Evolutionary conservation across 192 early-diverging fungal species (phyloP), one percentile per base, ranked within the genome.

Genomic region (Chytriomyces sp.): DNA sequence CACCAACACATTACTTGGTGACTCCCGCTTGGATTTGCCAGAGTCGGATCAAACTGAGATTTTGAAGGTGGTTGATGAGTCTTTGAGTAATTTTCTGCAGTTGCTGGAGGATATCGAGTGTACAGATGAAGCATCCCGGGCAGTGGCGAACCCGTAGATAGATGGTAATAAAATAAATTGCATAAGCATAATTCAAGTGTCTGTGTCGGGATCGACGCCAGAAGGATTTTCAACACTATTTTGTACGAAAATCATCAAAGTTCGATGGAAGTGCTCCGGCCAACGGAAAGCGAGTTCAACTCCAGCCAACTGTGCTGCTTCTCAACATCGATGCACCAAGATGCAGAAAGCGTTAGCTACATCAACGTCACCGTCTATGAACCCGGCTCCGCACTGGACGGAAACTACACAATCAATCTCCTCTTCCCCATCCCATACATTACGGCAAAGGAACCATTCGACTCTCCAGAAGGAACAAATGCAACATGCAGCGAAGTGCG

Each of bases 41-140:
- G 35, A 1, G 35, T 35, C 35, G 35, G 35, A 35, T 35, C 35
- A 35, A 35, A 35, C 35, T 35, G 35, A 73, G n/a, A 63, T 73
- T 35, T 26, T 73, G 13, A 45, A 59, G 45, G 72, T 48, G 7
- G 72, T 73, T 8, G 72, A 73, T 45, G 72, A 73, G 18, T 62
- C 72, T n/a, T 44, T 73, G 50, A 45, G 23, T 28, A 62, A 73
- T 59, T 73, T 73, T 26, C 43, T 73, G 72, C 7, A 20, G 13
- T 46, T 73, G 18, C 53, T 73, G 61, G 61, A 73, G 26, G 72
- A 73, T 43, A 73, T 73, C 26, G 69, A 59, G 53, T 20, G 53
- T 13, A 57, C 35, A 35, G 35, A 35, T 35, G 35, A 35, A 35
- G 35, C 35, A 35, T 1, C 35, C 35, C 35, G 35, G 35, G 35